Evolutionary conservation across 1,284 basidiomycete genomes (phyloP).

Genomic region (Tilletia walkeri): DNA sequence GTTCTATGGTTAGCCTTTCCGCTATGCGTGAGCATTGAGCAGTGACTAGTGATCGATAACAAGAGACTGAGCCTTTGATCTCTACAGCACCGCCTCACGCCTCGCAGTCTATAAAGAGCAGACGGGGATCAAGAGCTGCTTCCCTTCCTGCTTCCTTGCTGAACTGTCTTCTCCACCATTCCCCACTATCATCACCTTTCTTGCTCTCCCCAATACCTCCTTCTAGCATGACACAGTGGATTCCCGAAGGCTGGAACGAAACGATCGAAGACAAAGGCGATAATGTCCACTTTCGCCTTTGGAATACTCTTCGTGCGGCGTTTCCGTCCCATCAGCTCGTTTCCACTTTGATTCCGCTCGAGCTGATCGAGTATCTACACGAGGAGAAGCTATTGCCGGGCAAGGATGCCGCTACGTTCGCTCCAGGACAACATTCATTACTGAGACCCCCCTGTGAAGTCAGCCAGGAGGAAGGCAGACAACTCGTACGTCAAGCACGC

Average conservation of each 20-base stretch:
- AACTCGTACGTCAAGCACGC: not conserved
- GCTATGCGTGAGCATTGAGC: too few relatives aligned
- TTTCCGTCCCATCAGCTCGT: not conserved
- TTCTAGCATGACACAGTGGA: not conserved
- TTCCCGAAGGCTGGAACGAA: not conserved
- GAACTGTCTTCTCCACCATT: too few relatives aligned
- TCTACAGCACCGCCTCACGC: too few relatives aligned
- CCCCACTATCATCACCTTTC: too few relatives aligned
- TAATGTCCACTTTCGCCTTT: not conserved
- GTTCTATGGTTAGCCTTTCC: too few relatives aligned
- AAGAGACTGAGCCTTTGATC: too few relatives aligned
- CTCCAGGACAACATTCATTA: not conserved
- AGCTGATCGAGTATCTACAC: not conserved
- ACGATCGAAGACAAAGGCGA: not conserved
- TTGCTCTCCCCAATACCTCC: too few relatives aligned
- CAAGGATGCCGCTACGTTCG: not conserved
- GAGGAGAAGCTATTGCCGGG: not conserved
- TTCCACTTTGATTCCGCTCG: not conserved
- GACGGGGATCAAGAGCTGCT: too few relatives aligned
- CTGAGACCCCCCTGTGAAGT: not conserved
- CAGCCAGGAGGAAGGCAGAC: not conserved
- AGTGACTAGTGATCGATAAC: too few relatives aligned
- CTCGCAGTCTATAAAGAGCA: too few relatives aligned
- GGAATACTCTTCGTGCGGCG: not conserved
- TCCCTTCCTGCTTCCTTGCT: too few relatives aligned